Base-by-base conservation (phyloP, 148 eudicot species). In the Beta vulgaris region DNA sequence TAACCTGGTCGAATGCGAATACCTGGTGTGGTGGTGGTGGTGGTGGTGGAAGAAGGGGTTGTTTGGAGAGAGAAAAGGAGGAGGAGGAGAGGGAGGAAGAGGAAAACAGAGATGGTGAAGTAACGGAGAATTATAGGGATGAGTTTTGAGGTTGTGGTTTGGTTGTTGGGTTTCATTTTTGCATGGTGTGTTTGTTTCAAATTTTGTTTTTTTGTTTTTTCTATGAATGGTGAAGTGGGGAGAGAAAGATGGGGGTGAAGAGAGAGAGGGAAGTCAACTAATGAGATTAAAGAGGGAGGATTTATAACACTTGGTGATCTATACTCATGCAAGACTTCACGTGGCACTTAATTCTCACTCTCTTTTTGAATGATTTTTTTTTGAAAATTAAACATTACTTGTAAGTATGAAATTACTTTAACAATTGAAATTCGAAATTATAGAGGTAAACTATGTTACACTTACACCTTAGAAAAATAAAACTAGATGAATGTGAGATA, bases 1-100 rank as follows among this genome's bases (percentile, higher is more conserved):
- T 88, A 93, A 0, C 92, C 94, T 37, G 90, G 90, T 61, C 98
- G 85, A 85, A 93, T 91, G 4, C 84, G 86, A 82, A 93, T 84
- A 25, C 73, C 90, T 19, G 74, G 69, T 5, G 25, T 67, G 19
- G 66, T 2, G 69, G 78, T 28, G 69, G 72, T 16, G 40, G 32
- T 21, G 68, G 46, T 15, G 69, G 78, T 51, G 68, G 84, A 13
- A 6, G 73, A 62, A 35, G 40, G 76, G 60, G 77, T 80, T 40
- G 82, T 35, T 35, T 77, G 69, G 13, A 82, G 79, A 66, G 84
- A 78, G 34, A 81, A 66, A 48, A 86, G 71, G 54, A 86, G 71
- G 73, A 84, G 66, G 72, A 88, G 75, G 75, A 86, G 64, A 29
- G 77, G 78, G 70, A 88, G 65, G 23, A 86, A 76, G 80, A 87